Evolutionary conservation across 345 rosid genomes (phyloP).

Genomic region (Raphanus sativus): DNA sequence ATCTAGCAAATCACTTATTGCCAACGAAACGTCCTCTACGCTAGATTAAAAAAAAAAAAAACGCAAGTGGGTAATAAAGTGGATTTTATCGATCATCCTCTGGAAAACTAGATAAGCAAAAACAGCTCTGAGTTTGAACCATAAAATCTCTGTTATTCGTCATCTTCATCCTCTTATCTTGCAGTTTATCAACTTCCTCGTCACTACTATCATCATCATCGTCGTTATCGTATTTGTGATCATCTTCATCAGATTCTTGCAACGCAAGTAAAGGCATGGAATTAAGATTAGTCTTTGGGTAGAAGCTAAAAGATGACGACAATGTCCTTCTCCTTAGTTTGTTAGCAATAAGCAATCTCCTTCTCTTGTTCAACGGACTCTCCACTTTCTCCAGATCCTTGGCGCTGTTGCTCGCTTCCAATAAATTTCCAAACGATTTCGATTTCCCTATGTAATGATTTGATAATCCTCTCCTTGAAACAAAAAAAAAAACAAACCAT

Average conservation of each 20-base stretch:
- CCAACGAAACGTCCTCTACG: not conserved
- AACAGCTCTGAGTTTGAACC: slow-evolving; percentile 30
- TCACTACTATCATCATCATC: slow-evolving; percentile 17
- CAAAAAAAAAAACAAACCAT: not conserved
- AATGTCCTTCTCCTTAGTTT: slow-evolving; percentile 44
- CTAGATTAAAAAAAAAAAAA: not conserved
- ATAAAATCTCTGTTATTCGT: slow-evolving; percentile 16
- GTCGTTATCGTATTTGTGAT: not conserved
- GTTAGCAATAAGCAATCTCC: slow-evolving; percentile 58
- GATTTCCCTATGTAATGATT: slow-evolving; percentile 77
- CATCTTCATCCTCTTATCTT: slow-evolving; percentile 33
- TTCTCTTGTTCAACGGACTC: slow-evolving; percentile 75
- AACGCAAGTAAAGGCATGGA: slow-evolving; percentile 80
- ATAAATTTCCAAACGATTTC: slow-evolving; percentile 69
- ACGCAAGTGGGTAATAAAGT: not conserved
- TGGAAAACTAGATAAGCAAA: slow-evolving; percentile 26
- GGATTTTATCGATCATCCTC: slow-evolving; percentile 16
- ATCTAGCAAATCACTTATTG: slow-evolving; percentile 7
- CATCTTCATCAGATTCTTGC: slow-evolving; percentile 42
- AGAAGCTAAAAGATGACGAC: slow-evolving; percentile 41
- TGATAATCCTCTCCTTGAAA: slow-evolving; percentile 73
- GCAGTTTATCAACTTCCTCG: slow-evolving; percentile 10
- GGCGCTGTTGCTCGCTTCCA: slow-evolving; percentile 45
- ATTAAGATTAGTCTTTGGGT: slow-evolving; percentile 55
- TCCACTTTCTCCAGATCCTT: slow-evolving; percentile 70